Evolutionary conservation across 805 yeast species (phyloP).

Genomic region (Spathaspora passalidarum): DNA sequence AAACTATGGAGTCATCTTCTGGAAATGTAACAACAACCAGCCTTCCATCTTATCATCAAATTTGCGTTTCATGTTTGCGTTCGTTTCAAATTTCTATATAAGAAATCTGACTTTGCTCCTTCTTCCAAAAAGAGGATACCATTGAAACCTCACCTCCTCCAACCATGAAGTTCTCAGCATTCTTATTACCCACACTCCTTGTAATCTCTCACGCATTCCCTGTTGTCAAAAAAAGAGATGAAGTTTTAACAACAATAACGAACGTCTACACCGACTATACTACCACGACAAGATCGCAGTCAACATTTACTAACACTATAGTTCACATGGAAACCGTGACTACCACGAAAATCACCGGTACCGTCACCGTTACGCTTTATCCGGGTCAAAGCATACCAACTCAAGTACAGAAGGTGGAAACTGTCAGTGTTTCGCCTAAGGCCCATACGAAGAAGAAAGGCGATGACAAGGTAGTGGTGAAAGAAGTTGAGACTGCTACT

Average conservation of each 20-base stretch:
- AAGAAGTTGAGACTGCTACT: conserved; percentile 16
- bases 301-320: conserved; percentile 26
- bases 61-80: neutral
- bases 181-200: neutral
- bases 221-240: conserved; percentile 1
- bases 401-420: too few relatives aligned
- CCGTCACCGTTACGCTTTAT: conserved; percentile 36
- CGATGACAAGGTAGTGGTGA: too few relatives aligned
- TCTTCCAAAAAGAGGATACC: neutral
- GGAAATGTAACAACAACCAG: neutral
- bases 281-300: conserved; percentile 27
- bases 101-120: neutral
- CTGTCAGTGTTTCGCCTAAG: conserved; percentile 36
- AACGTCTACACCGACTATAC: conserved; percentile 31
- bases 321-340: conserved; percentile 25
- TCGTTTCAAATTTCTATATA: neutral
- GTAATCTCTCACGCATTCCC: neutral
- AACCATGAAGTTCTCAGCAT: neutral
- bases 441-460: conserved; percentile 38
- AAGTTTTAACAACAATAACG: conserved; percentile 27
- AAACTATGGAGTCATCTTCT: neutral
- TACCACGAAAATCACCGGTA: conserved; percentile 37
- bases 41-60: neutral
- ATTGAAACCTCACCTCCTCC: neutral
- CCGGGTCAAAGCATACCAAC: neutral